Percentiles rank a stretch among this genome's conserved stretches.
Evolutionary conservation across 75 land plant genomes (phyloP).

Genomic region (Larix kaempferi): DNA sequence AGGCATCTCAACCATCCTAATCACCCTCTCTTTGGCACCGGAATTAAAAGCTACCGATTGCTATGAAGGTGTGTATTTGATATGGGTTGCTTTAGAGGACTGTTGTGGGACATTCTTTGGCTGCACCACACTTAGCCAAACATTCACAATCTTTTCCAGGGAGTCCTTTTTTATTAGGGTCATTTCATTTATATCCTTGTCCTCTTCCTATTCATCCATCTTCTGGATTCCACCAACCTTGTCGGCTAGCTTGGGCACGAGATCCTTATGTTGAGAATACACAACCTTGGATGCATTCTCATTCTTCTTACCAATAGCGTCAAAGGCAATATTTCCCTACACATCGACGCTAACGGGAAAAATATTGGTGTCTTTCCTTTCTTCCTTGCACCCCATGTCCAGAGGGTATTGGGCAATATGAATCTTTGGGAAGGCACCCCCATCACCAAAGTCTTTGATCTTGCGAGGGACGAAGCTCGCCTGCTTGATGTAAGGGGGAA

Average conservation of each 20-base stretch:
- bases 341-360: constrained; percentile 75
- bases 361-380: constrained; percentile 51
- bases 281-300: constrained; percentile 85
- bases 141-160: constrained; percentile 86
- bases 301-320: constrained; percentile 83
- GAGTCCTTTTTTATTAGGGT: constrained; percentile 73
- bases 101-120: constrained; percentile 80
- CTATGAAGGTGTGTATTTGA: constrained; percentile 90
- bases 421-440: constrained; percentile 95
- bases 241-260: constrained; percentile 59
- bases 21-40: constrained; percentile 83
- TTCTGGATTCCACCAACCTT: constrained; percentile 23
- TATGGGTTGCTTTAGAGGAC: constrained; percentile 54
- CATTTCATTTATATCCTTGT: constrained; percentile 63
- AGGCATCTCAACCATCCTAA: constrained; percentile 90
- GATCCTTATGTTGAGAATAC: constrained; percentile 83
- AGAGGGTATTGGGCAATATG: constrained; percentile 93
- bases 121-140: constrained; percentile 83
- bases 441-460: constrained; percentile 90
- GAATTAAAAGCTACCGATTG: constrained; percentile 89
- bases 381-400: constrained; percentile 75
- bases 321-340: constrained; percentile 70
- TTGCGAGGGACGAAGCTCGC: constrained; percentile 67
- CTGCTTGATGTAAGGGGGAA: constrained; percentile 69
- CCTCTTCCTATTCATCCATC: constrained; percentile 31